A percentile compares a stretch with the other conserved stretches of the same genome.
phyloP scores from a whole-genome alignment of 768 basidiomycete species.

The Pleurotus djamor region DNA sequence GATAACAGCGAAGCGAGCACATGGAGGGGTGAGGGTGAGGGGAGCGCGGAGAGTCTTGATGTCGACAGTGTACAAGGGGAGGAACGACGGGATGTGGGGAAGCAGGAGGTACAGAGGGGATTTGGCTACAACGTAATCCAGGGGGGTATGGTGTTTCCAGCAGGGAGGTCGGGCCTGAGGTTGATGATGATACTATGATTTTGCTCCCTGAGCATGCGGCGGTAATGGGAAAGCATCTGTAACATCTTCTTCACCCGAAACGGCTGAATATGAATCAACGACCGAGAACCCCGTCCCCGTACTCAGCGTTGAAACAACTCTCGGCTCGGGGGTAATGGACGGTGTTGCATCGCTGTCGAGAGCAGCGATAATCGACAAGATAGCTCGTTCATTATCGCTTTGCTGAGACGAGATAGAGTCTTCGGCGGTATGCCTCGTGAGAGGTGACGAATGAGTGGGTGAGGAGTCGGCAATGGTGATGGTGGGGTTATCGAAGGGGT shows the following conservation, averaged over 20 bases:
- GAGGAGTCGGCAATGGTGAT: neutral
- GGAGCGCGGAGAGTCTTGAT: no score
- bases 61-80: no score
- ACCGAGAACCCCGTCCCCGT: constrained; percentile 3
- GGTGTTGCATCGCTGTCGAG: neutral
- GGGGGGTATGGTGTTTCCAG: neutral
- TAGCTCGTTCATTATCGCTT: constrained; percentile 6
- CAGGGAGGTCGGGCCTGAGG: neutral
- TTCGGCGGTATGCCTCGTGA: neutral
- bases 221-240: constrained; percentile 4
- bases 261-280: neutral
- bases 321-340: neutral
- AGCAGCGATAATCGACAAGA: constrained; percentile 5
- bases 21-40: no score
- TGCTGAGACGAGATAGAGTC: neutral
- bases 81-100: no score
- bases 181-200: neutral
- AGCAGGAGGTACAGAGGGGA: neutral
- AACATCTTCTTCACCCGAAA: constrained; percentile 4
- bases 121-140: neutral
- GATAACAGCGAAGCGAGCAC: neutral
- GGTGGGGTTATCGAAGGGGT: neutral
- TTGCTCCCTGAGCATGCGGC: neutral
- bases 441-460: neutral
- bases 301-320: constrained; percentile 5